phyloP scores from a whole-genome alignment of 106 monocot genomes.

The Dactylorhiza incarnata region DNA sequence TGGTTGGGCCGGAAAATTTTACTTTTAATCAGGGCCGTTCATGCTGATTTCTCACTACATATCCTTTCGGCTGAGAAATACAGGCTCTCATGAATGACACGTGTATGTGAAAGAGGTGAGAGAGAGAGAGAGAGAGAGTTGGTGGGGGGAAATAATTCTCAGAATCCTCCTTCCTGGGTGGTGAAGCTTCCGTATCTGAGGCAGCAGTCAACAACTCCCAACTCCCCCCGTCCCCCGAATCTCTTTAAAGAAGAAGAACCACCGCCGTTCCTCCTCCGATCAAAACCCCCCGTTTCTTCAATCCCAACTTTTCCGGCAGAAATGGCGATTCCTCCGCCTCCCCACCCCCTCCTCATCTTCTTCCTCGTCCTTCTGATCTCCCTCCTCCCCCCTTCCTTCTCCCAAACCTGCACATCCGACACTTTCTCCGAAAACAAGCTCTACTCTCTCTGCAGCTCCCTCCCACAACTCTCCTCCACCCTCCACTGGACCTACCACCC shows the following conservation, averaged over 20 bases:
- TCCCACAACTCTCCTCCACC: slow-evolving; percentile 27
- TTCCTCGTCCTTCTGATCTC: neutral
- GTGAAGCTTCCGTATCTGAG: neutral
- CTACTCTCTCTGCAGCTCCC: slow-evolving; percentile 34
- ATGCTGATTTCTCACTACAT: no score
- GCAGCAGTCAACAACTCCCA: slow-evolving; percentile 4
- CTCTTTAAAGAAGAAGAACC: neutral
- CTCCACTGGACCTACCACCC: slow-evolving; percentile 78
- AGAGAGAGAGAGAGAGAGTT: neutral
- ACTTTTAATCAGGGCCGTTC: no score
- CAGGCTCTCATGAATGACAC: no score
- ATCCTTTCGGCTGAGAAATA: no score
- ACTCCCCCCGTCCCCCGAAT: neutral
- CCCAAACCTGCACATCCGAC: slow-evolving; percentile 17
- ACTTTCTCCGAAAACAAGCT: slow-evolving; percentile 27
- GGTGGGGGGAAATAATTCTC: slow-evolving; percentile 3
- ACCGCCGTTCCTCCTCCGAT: neutral
- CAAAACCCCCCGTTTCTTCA: neutral
- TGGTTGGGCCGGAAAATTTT: no score
- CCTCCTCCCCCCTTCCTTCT: neutral
- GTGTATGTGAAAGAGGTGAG: neutral
- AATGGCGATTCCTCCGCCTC: neutral
- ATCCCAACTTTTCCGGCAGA: neutral
- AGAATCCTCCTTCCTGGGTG: neutral
- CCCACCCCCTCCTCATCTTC: neutral